These are phyloP conservation scores for Canavalia gladiata DNA, from an alignment of 306 rosid genomes.

Conservation along the genomic window DNA sequence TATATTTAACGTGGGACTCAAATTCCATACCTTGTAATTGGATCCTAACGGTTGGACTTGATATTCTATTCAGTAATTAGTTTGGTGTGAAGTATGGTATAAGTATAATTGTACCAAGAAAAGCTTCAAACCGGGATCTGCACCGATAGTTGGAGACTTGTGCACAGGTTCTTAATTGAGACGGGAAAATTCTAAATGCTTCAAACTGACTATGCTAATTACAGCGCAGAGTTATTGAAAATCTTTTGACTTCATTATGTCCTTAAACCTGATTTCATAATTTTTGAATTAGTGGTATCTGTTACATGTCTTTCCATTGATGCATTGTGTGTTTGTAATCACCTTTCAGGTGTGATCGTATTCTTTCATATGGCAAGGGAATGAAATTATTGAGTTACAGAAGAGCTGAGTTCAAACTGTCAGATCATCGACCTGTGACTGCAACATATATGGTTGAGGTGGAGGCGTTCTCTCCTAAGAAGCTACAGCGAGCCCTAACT, in stretches of 20 bases:
- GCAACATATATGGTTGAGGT: slow-evolving; percentile 86
- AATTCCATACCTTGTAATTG: too few relatives aligned
- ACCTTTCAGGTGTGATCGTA: slow-evolving; percentile 90
- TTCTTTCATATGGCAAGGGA: slow-evolving; percentile 88
- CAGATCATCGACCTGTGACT: slow-evolving; percentile 98
- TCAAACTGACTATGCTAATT: slow-evolving; percentile 22
- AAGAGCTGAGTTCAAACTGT: slow-evolving; percentile 66
- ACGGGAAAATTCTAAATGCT: slow-evolving; percentile 18
- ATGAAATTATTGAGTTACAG: slow-evolving; percentile 73
- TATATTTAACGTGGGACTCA: too few relatives aligned
- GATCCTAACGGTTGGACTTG: background rate
- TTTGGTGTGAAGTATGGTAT: background rate
- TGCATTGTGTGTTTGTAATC: slow-evolving; percentile 13
- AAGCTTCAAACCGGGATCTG: background rate
- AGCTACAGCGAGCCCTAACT: slow-evolving; percentile 88
- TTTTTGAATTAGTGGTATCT: slow-evolving; percentile 7
- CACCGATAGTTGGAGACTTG: background rate
- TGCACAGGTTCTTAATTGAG: background rate
- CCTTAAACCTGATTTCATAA: slow-evolving; percentile 7
- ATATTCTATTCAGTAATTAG: background rate
- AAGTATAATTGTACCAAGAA: slow-evolving; percentile 3
- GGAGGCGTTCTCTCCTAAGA: slow-evolving; percentile 82
- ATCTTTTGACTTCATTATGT: slow-evolving; percentile 12
- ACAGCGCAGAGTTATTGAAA: background rate
- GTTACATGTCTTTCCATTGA: background rate